phyloP scores from a whole-genome alignment of 495 filamentous ascomycete genomes.

The Lasiosphaeria ovina region DNA sequence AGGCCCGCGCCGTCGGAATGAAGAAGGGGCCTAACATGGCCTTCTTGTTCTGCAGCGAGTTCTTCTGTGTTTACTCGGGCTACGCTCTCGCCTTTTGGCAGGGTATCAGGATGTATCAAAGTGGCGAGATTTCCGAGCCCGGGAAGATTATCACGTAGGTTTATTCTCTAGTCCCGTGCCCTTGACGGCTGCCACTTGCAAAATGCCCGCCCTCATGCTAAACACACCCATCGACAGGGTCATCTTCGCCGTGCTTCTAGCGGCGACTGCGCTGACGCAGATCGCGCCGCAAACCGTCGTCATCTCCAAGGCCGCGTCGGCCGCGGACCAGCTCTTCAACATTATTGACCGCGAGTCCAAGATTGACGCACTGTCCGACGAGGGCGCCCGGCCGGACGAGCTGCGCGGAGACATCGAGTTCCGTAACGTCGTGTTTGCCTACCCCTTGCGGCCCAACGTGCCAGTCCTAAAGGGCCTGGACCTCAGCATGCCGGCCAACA shows the following conservation, averaged over 20 bases:
- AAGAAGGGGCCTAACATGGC: slow-evolving; percentile 45
- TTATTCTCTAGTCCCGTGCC: not conserved
- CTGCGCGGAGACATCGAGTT: slow-evolving; percentile 51
- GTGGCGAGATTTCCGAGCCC: slow-evolving; percentile 39
- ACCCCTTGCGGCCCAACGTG: slow-evolving; percentile 63
- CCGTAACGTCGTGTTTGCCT: slow-evolving; percentile 56
- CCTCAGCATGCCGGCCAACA: slow-evolving; percentile 64
- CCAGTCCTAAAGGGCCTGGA: slow-evolving; percentile 53
- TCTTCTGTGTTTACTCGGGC: slow-evolving; percentile 38
- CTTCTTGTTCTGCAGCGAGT: slow-evolving; percentile 29
- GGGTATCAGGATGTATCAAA: slow-evolving; percentile 38
- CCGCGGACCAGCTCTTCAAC: slow-evolving; percentile 50
- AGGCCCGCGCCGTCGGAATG: slow-evolving; percentile 49
- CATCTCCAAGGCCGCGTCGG: slow-evolving; percentile 47
- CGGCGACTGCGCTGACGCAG: slow-evolving; percentile 36
- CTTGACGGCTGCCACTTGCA: not conserved
- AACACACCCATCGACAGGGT: slow-evolving; percentile 18
- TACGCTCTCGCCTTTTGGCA: slow-evolving; percentile 52
- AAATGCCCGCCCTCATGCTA: not conserved
- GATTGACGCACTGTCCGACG: slow-evolving; percentile 35
- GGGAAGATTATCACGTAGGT: slow-evolving; percentile 40
- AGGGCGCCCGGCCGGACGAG: slow-evolving; percentile 39
- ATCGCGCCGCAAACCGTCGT: slow-evolving; percentile 48
- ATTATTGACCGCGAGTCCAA: slow-evolving; percentile 50
- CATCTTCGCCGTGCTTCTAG: slow-evolving; percentile 27